These are phyloP conservation scores for Bidens hawaiensis DNA, from an alignment of 140 eudicot genomes.

Conservation along the genomic window DNA sequence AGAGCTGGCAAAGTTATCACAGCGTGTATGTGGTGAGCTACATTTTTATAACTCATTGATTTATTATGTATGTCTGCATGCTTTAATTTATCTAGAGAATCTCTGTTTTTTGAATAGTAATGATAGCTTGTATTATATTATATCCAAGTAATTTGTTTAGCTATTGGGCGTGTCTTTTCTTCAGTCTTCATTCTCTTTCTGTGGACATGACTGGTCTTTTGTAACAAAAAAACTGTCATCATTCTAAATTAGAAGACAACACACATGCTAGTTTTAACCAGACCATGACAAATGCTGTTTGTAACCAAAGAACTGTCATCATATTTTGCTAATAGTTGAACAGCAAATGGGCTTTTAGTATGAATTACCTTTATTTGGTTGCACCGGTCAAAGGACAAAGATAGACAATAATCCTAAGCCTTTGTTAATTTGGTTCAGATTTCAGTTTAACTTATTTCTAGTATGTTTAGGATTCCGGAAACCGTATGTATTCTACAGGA, in stretches of 20 bases:
- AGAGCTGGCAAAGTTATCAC: slow-evolving; percentile 85
- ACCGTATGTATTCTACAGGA: not conserved
- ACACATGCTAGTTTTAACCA: not conserved
- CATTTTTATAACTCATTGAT: slow-evolving; percentile 12
- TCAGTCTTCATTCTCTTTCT: not conserved
- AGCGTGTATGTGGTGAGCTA: slow-evolving; percentile 87
- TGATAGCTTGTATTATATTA: not conserved
- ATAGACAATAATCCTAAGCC: too few species aligned
- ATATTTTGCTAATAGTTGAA: too few species aligned
- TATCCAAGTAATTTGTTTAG: not conserved
- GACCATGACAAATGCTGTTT: not conserved
- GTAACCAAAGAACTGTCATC: too few species aligned
- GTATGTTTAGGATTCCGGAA: not conserved
- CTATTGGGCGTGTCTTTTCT: not conserved
- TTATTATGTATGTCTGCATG: slow-evolving; percentile 3
- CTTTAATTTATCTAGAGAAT: not conserved
- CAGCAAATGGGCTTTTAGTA: too few species aligned
- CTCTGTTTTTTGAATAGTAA: not conserved
- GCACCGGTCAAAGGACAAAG: too few species aligned
- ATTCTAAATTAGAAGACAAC: not conserved
- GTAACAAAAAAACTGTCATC: not conserved
- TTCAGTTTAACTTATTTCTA: not conserved
- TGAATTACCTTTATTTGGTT: too few species aligned
- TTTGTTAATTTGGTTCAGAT: not conserved
- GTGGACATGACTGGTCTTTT: not conserved